A percentile compares a stretch with the other conserved stretches of the same genome.
Conservation (phyloP, 78 protist species). For the Dictyostelium brefeldianum region DNA sequence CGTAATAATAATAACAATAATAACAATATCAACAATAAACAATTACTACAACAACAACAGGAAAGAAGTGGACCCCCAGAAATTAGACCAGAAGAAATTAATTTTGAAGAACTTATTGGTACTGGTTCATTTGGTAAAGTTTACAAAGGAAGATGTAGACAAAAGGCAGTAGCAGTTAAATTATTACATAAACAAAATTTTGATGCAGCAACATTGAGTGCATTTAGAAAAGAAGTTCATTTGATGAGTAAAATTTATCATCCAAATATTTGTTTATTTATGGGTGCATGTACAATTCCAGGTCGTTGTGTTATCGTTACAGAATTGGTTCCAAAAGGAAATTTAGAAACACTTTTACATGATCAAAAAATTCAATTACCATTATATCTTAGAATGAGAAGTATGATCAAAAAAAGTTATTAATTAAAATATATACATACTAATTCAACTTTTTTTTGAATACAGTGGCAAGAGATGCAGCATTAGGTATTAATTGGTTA, state of each 20-base stretch:
- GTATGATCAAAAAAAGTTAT: slow-evolving; percentile 17
- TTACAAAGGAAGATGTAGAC: slow-evolving; percentile 83
- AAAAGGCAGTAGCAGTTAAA: slow-evolving; percentile 86
- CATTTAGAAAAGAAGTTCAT: slow-evolving; percentile 82
- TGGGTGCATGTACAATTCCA: slow-evolving; percentile 88
- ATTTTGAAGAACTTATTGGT: slow-evolving; percentile 79
- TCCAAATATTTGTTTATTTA: slow-evolving; percentile 85
- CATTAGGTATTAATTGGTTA: slow-evolving; percentile 85
- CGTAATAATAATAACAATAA: neutral
- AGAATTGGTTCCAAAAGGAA: slow-evolving; percentile 81
- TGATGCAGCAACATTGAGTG: slow-evolving; percentile 78
- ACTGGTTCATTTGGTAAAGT: slow-evolving; percentile 87
- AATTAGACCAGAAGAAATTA: slow-evolving; percentile 85
- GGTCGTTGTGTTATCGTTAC: slow-evolving; percentile 85
- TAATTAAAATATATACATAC: neutral
- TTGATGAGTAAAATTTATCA: slow-evolving; percentile 83
- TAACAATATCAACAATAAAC: neutral
- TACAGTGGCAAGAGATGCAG: slow-evolving; percentile 87
- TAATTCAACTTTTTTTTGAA: too few relatives aligned
- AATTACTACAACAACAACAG: slow-evolving; percentile 16
- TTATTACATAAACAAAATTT: slow-evolving; percentile 82
- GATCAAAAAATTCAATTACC: slow-evolving; percentile 79
- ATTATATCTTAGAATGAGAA: slow-evolving; percentile 82
- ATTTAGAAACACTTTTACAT: slow-evolving; percentile 82
- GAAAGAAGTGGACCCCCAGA: slow-evolving; percentile 88